These are phyloP conservation scores for Colletotrichum agaves DNA, from an alignment of 2,329 filamentous ascomycete species.

Conservation along the genomic window DNA sequence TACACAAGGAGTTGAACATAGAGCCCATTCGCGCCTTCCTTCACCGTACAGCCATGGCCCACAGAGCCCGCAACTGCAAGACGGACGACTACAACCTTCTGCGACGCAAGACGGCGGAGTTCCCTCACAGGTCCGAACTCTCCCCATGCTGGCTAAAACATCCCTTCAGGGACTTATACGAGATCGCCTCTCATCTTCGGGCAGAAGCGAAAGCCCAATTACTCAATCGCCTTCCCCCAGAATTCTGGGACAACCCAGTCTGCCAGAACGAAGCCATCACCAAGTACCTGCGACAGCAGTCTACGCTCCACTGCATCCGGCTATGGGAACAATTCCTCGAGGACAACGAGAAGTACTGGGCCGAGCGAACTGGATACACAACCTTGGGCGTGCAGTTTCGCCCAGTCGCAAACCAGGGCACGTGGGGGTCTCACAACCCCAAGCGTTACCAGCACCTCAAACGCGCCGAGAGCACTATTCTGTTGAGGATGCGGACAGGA, in stretches of 20 bases:
- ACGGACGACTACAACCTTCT: not conserved
- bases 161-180: not conserved
- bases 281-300: not conserved
- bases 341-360: not conserved
- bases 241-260: not conserved
- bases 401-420: not conserved
- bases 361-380: not conserved
- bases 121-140: not conserved
- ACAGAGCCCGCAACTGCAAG: not conserved
- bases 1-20: slow-evolving; percentile 8
- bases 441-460: not conserved
- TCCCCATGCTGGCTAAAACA: not conserved
- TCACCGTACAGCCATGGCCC: not conserved
- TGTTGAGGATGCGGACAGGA: slow-evolving; percentile 5
- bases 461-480: slow-evolving; percentile 5
- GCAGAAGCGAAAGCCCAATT: not conserved
- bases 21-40: not conserved
- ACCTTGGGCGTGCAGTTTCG: not conserved
- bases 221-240: not conserved
- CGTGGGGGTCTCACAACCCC: not conserved
- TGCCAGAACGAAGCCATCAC: not conserved
- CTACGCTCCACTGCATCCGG: not conserved
- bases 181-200: not conserved
- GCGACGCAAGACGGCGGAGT: not conserved
- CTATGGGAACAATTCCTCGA: not conserved